phyloP scores from a whole-genome alignment of 176 grass and related monocot species.

The Carex myosuroides region DNA sequence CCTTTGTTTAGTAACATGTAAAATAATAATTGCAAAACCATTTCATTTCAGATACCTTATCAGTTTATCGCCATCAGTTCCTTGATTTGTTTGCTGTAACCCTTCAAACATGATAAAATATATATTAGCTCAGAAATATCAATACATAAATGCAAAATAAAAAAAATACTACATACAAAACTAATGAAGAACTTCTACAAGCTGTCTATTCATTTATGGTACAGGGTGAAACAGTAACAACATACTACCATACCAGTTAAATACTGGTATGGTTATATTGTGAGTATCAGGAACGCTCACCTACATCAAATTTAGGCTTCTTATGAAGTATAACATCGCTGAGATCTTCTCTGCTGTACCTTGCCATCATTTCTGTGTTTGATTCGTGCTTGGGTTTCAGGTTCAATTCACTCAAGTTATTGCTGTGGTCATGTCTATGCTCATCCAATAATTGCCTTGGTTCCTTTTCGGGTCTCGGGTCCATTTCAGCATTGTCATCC shows the following conservation, averaged over 20 bases:
- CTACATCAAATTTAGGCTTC: constrained; percentile 18
- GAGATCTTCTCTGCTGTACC: background rate
- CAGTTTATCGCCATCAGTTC: background rate
- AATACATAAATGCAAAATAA: background rate
- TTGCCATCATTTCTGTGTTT: background rate
- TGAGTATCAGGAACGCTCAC: constrained; percentile 7
- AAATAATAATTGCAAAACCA: background rate
- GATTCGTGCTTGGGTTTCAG: background rate
- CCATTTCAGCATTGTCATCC: background rate
- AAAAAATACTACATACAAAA: constrained; percentile 2
- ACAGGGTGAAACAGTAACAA: background rate
- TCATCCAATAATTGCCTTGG: background rate
- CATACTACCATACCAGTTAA: background rate
- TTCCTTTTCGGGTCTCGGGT: background rate
- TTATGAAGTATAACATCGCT: background rate
- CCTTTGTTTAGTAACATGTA: background rate
- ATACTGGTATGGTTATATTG: background rate
- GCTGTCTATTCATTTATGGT: background rate
- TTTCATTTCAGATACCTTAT: constrained; percentile 10
- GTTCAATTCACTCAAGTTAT: background rate
- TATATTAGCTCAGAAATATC: background rate
- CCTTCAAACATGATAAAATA: constrained; percentile 15
- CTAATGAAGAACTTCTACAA: background rate
- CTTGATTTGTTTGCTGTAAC: constrained; percentile 8
- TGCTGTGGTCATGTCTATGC: background rate